These are phyloP conservation scores for Cinchona pubescens DNA, from an alignment of 257 asterid species.

Conservation along the genomic window DNA sequence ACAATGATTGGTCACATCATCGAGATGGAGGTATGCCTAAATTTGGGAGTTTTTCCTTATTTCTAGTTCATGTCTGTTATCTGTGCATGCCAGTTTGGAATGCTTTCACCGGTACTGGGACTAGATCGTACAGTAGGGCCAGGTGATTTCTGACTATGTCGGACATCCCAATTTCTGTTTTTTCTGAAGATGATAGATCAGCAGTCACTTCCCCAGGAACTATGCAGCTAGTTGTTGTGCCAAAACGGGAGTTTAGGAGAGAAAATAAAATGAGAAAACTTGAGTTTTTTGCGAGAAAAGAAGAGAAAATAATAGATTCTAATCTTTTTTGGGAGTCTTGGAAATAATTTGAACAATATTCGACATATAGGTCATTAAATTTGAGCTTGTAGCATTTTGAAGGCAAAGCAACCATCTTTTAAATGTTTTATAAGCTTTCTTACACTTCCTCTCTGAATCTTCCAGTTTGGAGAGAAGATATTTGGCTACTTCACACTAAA, in stretches of 20 bases:
- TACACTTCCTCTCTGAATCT: no score
- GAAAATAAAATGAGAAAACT: no score
- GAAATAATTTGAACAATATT: no score
- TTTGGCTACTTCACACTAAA: no score
- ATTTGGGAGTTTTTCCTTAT: background rate
- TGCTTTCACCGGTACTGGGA: background rate
- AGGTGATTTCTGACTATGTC: background rate
- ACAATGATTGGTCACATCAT: constrained; percentile 77
- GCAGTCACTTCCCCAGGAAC: background rate
- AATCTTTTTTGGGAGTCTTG: no score
- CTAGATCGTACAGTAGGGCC: background rate
- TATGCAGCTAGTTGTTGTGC: background rate
- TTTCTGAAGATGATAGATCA: background rate
- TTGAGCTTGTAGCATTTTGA: no score
- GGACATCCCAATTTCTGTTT: background rate
- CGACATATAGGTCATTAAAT: no score
- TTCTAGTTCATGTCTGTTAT: background rate
- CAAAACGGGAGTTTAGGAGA: background rate
- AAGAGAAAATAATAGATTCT: no score
- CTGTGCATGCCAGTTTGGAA: background rate
- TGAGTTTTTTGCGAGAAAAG: no score
- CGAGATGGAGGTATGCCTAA: constrained; percentile 74
- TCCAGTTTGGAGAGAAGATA: no score
- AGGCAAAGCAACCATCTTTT: no score
- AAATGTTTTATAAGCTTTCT: no score